Evolutionary conservation across 2,329 filamentous ascomycete species (phyloP), one percentile per base, ranked within the genome.

Genomic region (Cytospora chrysosperma): DNA sequence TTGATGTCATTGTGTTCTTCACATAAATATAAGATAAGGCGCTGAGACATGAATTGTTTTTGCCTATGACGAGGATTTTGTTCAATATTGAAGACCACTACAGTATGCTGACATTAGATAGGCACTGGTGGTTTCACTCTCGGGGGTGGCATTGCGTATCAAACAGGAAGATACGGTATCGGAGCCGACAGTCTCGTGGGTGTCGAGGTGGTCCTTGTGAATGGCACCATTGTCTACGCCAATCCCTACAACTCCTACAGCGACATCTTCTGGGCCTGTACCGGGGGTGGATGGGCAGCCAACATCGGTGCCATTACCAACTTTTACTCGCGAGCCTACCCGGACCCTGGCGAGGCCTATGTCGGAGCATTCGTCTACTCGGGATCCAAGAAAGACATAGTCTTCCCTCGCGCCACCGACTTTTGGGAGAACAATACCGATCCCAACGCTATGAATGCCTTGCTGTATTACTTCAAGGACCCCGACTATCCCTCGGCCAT

Each of bases 281-380:
- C 62, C n/a, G 62, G 62, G 15, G 62, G 37, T 32, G 62, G 62
- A 19, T 64, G 62, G 62, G 50, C 60, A 30, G 37, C 37, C 37
- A 57, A 57, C 4, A 40, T 60, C 27, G 62, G 62, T 8, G 52
- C 61, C 6, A 26, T 64, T 40, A 56, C 62, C 28, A 51, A 64
- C 43, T 64, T 64, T n/a, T 64, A 64, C 52, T 52, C 60, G 8
- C 62, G 53, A 53, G 62, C 62, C 15, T 64, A 64, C 30, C 62
- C 62, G 19, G 62, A 64, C 27, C 62, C 62, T 32, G 62, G 62
- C 6, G 26, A 43, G 9, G 62, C 49, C 2, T 52, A 64, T n/a
- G 56, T 53, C 27, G 62, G 13, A 28, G 56, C 62, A 10, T 40
- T 64, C 19, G 56, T 47, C 24, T 64, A 57, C 56, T n/a, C 51